Conservation (phyloP, 768 basidiomycete genomes). For the Mycena latifolia region DNA sequence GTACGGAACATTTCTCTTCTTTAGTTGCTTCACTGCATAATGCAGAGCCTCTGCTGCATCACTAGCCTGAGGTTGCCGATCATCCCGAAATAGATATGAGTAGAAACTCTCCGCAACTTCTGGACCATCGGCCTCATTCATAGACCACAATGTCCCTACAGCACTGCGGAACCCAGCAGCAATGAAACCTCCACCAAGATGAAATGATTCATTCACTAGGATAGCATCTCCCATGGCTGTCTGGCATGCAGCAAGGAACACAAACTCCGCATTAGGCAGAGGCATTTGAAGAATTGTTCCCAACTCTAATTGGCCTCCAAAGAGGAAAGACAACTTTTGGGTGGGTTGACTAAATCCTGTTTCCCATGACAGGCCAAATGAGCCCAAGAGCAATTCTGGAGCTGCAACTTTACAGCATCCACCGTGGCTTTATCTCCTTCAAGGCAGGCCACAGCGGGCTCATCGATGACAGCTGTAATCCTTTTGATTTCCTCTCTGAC, state of each 20-base stretch:
- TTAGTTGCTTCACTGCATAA: too few relatives aligned
- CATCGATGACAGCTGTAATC: not conserved
- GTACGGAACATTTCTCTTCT: too few relatives aligned
- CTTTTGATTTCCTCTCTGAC: not conserved
- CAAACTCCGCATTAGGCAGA: too few relatives aligned
- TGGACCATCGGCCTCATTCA: not conserved
- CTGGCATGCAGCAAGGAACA: too few relatives aligned
- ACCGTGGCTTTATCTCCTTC: not conserved
- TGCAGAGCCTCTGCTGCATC: too few relatives aligned
- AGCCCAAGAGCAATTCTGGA: not conserved
- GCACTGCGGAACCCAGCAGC: not conserved
- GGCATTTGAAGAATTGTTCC: too few relatives aligned
- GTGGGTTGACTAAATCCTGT: not conserved
- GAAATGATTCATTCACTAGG: too few relatives aligned
- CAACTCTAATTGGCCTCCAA: not conserved
- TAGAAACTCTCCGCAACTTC: not conserved
- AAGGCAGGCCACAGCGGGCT: not conserved
- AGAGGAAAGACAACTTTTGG: not conserved
- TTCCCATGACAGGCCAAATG: conserved; percentile 3
- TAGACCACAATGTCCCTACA: not conserved
- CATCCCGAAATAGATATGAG: not conserved
- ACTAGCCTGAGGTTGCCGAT: not conserved
- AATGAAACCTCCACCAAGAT: too few relatives aligned
- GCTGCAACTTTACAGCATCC: not conserved
- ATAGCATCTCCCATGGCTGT: too few relatives aligned